These are phyloP conservation scores for Cryphonectria japonica DNA, from an alignment of 2,329 filamentous ascomycete species.

Conservation along the genomic window DNA sequence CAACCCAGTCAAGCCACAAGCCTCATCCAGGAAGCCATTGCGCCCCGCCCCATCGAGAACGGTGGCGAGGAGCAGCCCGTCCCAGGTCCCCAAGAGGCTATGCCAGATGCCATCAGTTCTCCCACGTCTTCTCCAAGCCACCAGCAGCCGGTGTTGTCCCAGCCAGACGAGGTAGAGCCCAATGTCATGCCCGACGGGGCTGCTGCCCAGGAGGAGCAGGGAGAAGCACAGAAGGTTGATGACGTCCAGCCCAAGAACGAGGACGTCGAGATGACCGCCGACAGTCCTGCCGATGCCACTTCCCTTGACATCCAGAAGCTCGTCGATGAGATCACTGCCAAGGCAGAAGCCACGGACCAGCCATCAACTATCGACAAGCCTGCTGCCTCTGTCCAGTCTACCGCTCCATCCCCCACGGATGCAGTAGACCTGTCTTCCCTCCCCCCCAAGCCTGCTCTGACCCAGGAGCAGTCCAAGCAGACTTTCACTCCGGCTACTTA, in stretches of 20 bases:
- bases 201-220: neutral
- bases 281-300: constrained; percentile 30
- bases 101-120: constrained; percentile 21
- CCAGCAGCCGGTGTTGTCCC: constrained; percentile 17
- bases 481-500: constrained; percentile 28
- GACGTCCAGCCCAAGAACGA: constrained; percentile 27
- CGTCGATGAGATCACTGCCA: constrained; percentile 41
- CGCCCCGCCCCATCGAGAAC: constrained; percentile 19
- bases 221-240: constrained; percentile 11
- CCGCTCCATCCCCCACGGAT: constrained; percentile 30
- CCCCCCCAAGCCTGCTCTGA: constrained; percentile 37
- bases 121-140: constrained; percentile 16
- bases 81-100: constrained; percentile 21
- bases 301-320: constrained; percentile 42
- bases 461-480: constrained; percentile 32
- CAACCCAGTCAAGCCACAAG: constrained; percentile 21
- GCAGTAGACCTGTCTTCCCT: constrained; percentile 36
- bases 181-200: constrained; percentile 12
- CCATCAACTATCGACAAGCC: constrained; percentile 26
- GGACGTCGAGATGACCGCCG: constrained; percentile 27
- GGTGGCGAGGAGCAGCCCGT: constrained; percentile 4
- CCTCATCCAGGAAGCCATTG: constrained; percentile 20
- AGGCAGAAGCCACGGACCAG: constrained; percentile 33
- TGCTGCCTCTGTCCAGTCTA: constrained; percentile 24
- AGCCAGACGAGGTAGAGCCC: constrained; percentile 23